These are phyloP conservation scores for Austroboletus eburneus DNA, from an alignment of 768 basidiomycete species.

Conservation along the genomic window DNA sequence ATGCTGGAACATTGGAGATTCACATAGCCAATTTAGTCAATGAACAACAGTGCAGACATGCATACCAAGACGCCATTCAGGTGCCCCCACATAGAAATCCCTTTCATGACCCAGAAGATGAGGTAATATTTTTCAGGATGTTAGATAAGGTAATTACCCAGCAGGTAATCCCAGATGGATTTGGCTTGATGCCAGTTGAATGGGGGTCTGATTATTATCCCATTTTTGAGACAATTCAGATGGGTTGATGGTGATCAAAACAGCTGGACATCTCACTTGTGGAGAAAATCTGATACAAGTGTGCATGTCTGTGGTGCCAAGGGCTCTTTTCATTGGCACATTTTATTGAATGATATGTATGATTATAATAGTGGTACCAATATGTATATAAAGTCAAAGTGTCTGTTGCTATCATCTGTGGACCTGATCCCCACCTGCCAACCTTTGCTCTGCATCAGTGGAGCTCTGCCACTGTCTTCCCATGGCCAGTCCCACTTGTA, in stretches of 20 bases:
- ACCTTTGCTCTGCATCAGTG: too few relatives aligned
- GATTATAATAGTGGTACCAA: too few relatives aligned
- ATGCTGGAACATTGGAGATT: too few relatives aligned
- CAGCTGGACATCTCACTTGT: slow-evolving; percentile 4
- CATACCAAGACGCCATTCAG: background rate
- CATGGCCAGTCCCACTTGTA: too few relatives aligned
- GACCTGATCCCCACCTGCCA: too few relatives aligned
- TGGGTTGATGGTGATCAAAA: slow-evolving; percentile 1
- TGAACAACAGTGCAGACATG: slow-evolving; percentile 1
- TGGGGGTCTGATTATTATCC: slow-evolving; percentile 15
- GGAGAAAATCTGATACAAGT: slow-evolving; percentile 5
- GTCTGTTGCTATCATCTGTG: too few relatives aligned
- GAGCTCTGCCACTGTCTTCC: too few relatives aligned
- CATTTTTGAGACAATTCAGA: slow-evolving; percentile 3
- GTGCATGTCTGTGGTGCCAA: slow-evolving; percentile 14
- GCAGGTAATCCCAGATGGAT: slow-evolving; percentile 5
- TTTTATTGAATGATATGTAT: background rate
- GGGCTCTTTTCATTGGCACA: background rate
- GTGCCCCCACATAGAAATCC: slow-evolving; percentile 5
- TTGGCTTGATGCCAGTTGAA: slow-evolving; percentile 12
- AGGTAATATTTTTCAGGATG: background rate
- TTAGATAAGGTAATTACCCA: background rate
- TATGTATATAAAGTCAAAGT: too few relatives aligned
- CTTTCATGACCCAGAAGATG: slow-evolving; percentile 4
- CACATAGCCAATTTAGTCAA: background rate